Base-by-base conservation (phyloP, 441 rosid genomes). In the Aquilaria agallochum region DNA sequence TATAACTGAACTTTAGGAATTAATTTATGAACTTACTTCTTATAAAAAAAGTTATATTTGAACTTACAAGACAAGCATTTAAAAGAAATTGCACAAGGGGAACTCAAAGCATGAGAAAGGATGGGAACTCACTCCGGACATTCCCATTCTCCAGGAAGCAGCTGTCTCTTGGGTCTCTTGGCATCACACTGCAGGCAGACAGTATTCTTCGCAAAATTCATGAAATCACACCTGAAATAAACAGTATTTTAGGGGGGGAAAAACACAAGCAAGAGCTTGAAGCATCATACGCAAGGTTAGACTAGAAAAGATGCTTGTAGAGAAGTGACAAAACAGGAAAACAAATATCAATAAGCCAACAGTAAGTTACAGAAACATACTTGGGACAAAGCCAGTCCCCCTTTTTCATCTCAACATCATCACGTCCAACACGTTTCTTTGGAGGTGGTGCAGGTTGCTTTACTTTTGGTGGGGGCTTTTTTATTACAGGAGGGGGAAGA, bases 141-240 rank as follows among this genome's bases (percentile, higher is more conserved):
- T 79, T 91, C 99, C 99, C 99, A 94, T 80, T 94, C 99, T 68
- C 99, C 99, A 11, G 97, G 99, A 74, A 94, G 97, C 66, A 94
- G 75, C 80, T 94, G 94, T 63, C 96, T 83, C 85, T 94, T 91
- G 10, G 96, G 96, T 67, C 90, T 84, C 81, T 94, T 91, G 31
- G 96, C 99, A 76, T 91, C 99, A 73, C 99, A 94, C 67, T 89
- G 97, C 56, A 91, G 83, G 83, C 99, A 94, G 54, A 83, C 81
- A 0, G 88, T 74, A 70, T 94, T 94, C 85, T 91, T 94, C 15
- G 96, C 96, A 32, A 94, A 94, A 74, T 94, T 94, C 96, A 94
- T 83, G 82, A 94, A 94, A 68, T 91, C 90, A n/a, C 97, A 94
- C 87, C 97, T 91, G 79, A 74, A 71, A 73, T 58, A 58, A 56